Base-by-base conservation (phyloP, 1,139 yeast genomes). In the Groenewaldozyma sp. region DNA sequence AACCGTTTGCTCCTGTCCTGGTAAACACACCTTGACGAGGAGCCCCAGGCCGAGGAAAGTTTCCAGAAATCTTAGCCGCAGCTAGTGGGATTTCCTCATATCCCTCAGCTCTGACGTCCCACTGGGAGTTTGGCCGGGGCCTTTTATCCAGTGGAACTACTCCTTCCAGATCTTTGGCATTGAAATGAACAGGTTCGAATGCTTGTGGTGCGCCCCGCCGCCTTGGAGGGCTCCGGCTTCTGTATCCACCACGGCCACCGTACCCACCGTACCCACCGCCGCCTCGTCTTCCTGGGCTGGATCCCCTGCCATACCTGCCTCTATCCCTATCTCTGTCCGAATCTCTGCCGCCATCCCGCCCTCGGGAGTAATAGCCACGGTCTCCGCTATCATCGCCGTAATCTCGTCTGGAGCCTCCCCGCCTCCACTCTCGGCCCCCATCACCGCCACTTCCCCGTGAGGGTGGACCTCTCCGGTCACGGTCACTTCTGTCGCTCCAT, bases 31-130 rank as follows among this genome's bases (percentile, higher is more conserved):
- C 41, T 21, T 74, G 75, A 47, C 64, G 67, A 0, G 82, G 76
- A 38, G 73, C 71, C 2, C 91, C 91, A 1, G 93, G 93, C 20
- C 76, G 64, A 1, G 91, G 86, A 51, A 84, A 87, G 3, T 82
- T 60, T 0, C 95, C 95, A 0, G 88, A 76, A 17, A 82, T 65
- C 53, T 87, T 87, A 3, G 94, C 94, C 48, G 82, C 69, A 48
- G 78, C 86, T 0, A 93, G 82, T 1, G 84, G 73, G 2, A 83
- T 78, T 10, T 73, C 70, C 53, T 84, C 94, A 57, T 82, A 83
- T 0, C 88, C 94, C 35, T 68, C 64, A 0, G 95, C 88, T 26
- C 71, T 70, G 13, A 73, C 65, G 37, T 87, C 94, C 95, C 95
- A 87, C 40, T 70, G 63, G 0, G 82, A 68, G 29, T 70, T 73